Base-by-base conservation (phyloP, 257 asterid genomes). In the Ilex aquifolium region DNA sequence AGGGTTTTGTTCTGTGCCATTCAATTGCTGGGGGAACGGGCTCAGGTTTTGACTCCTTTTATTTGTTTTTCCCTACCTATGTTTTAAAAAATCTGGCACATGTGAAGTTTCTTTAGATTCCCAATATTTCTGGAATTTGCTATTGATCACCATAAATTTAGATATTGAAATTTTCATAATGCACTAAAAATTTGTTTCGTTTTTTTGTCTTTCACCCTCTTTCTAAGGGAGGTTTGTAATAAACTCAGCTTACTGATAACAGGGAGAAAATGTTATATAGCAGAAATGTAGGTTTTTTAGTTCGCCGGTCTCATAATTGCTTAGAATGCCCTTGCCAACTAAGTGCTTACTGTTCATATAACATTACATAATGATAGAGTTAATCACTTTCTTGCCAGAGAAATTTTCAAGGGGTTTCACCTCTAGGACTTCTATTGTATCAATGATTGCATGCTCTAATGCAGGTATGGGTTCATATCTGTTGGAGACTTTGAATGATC, bases 1-100 rank as follows among this genome's bases (percentile, higher is more conserved):
- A 93, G 85, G 99, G 99, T 70, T 93, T 93, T 83, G 99, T 93
- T 72, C 80, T 93, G 32, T 93, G 99, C 77, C 99, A 93, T 79
- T 90, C 97, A 0, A 93, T 93, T 79, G 97, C 99, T 68, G 99
- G 99, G 51, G 97, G 95, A 79, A 90, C 97, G 36, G 93, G 96
- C 69, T 90, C 95, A 82, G 95, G 97, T 90, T 56, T 72, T 53
- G 31, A 15, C 10, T 15, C 57, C 27, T 53, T 21, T 7, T 53
- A 4, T 3, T 46, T 14, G 2, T 46, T 46, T 46, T 1, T 46
- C 8, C 8, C 42, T 36, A 36, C 42, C 42, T 4, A 36, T 36
- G 42, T 36, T 36, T 36, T 36, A 0, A 36, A 36, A 36, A 36
- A 36, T 36, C 42, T 36, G 5, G 42, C 42, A 4, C 42, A 36